Evolutionary conservation across 345 rosid species (phyloP).

Genomic region (Carallia brachiata): DNA sequence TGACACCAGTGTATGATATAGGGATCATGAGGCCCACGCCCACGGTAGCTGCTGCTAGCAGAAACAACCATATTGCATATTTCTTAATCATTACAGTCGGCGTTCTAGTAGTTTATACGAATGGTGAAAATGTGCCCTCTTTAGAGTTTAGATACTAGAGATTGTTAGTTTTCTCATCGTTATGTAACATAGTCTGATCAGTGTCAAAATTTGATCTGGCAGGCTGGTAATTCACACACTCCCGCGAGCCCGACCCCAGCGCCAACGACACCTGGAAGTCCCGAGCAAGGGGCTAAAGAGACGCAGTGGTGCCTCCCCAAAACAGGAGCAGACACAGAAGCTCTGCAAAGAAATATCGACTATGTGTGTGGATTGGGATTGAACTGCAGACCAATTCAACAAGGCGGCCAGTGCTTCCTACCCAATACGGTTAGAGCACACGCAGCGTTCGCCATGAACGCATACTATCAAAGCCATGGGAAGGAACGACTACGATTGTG

Average conservation of each 20-base stretch:
- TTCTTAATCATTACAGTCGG: conserved; percentile 32
- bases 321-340: background rate
- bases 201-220: conserved; percentile 20
- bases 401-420: conserved; percentile 47
- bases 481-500: conserved; percentile 49
- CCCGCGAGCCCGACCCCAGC: conserved; percentile 37
- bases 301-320: conserved; percentile 47
- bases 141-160: background rate
- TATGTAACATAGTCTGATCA: background rate
- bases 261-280: conserved; percentile 12
- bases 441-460: conserved; percentile 68
- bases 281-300: conserved; percentile 7
- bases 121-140: conserved; percentile 16
- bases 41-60: conserved; percentile 52
- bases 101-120: conserved; percentile 25
- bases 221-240: conserved; percentile 50
- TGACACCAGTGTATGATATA: conserved; percentile 66
- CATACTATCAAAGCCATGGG: conserved; percentile 57
- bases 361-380: conserved; percentile 60
- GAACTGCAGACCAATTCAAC: conserved; percentile 52
- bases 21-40: conserved; percentile 69
- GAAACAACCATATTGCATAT: conserved; percentile 22
- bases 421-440: conserved; percentile 70
- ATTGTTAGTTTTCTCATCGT: background rate
- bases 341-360: conserved; percentile 34